Conservation (phyloP, 2,329 filamentous ascomycete species). For the Ceratocystis colombiana region DNA sequence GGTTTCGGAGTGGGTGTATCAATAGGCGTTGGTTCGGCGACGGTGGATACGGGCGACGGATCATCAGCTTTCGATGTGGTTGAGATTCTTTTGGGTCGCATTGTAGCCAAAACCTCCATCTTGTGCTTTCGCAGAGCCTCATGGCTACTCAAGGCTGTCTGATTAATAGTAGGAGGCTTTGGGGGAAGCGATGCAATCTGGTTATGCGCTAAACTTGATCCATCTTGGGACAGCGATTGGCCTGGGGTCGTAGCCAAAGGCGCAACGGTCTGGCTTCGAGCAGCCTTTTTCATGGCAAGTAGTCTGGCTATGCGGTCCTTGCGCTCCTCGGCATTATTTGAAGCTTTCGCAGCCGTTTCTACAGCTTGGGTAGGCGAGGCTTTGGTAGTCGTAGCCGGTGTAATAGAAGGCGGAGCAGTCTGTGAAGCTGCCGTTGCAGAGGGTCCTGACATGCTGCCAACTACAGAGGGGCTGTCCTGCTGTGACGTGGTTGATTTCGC, state of each 20-base stretch:
- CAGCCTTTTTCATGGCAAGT: slow-evolving; percentile 53
- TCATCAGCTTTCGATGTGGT: background rate
- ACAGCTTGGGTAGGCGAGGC: background rate
- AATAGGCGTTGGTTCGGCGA: background rate
- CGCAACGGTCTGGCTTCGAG: background rate
- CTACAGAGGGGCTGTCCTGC: background rate
- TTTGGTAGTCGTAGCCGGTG: background rate
- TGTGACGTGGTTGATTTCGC: slow-evolving; percentile 22
- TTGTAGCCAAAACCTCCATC: slow-evolving; percentile 62
- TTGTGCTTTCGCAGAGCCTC: slow-evolving; percentile 65
- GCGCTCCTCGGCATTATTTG: slow-evolving; percentile 45
- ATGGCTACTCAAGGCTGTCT: slow-evolving; percentile 36
- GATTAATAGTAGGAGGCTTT: slow-evolving; percentile 4
- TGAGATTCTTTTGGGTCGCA: slow-evolving; percentile 35
- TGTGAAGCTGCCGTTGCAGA: background rate
- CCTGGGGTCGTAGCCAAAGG: slow-evolving; percentile 20
- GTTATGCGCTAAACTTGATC: background rate
- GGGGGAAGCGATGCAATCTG: background rate
- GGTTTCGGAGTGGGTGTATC: background rate
- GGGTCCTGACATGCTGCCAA: background rate
- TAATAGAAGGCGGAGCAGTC: background rate
- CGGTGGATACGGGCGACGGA: background rate
- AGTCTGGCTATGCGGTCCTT: slow-evolving; percentile 69
- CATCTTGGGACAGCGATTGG: slow-evolving; percentile 17
- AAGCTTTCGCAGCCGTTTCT: background rate